A percentile compares a stretch with the other conserved stretches of the same genome.
Conservation (phyloP, 1,284 basidiomycete species). For the Fomitopsis pinicola region DNA sequence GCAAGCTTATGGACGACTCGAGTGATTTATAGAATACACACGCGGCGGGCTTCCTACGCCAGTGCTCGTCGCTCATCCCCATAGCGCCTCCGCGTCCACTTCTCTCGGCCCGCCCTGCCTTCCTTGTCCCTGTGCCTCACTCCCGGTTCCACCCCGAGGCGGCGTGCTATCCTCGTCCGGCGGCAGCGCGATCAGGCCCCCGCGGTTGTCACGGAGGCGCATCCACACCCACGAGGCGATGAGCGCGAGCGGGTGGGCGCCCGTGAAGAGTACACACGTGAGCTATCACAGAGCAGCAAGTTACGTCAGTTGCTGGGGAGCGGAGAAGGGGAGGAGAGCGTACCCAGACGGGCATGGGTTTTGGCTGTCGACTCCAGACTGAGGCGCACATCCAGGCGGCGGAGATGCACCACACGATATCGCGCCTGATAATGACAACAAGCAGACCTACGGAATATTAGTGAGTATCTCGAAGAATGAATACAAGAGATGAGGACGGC, state of each 20-base stretch:
- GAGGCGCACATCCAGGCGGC: conserved; percentile 67
- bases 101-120: conserved; percentile 21
- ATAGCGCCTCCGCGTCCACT: conserved; percentile 27
- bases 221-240: conserved; percentile 35
- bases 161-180: conserved; percentile 26
- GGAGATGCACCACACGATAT: conserved; percentile 69
- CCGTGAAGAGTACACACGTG: conserved; percentile 54
- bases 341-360: conserved; percentile 63
- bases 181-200: conserved; percentile 41
- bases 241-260: conserved; percentile 53
- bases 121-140: background rate
- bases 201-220: conserved; percentile 26
- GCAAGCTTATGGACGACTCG: no score
- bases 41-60: background rate
- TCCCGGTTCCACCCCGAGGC: background rate
- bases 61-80: conserved; percentile 14
- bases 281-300: conserved; percentile 34
- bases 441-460: conserved; percentile 36
- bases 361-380: conserved; percentile 56
- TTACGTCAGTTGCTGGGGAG: background rate
- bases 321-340: conserved; percentile 8
- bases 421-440: conserved; percentile 51
- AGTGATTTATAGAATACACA: no score
- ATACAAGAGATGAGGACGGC: background rate
- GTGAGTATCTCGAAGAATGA: background rate